These are phyloP conservation scores for Hansfordia pulvinata DNA, from an alignment of 2,329 filamentous ascomycete genomes.

Conservation along the genomic window DNA sequence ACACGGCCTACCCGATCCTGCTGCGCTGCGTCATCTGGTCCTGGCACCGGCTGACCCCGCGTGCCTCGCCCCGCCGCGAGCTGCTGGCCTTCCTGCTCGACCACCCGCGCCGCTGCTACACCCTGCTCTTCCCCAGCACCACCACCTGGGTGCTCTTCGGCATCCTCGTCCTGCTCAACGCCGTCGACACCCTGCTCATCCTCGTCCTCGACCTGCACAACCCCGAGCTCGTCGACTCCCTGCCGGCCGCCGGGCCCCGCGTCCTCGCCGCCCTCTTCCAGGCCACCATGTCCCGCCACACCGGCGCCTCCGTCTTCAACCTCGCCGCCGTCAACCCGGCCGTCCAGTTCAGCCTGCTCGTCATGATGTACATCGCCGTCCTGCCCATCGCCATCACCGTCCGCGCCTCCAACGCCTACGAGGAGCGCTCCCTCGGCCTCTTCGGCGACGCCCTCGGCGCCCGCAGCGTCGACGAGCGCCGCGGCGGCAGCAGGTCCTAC, in stretches of 20 bases:
- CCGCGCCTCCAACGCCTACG: slow-evolving; percentile 46
- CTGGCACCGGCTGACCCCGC: slow-evolving; percentile 30
- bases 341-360: slow-evolving; percentile 42
- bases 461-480: slow-evolving; percentile 11
- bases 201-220: slow-evolving; percentile 36
- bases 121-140: slow-evolving; percentile 44
- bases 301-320: slow-evolving; percentile 34
- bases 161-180: slow-evolving; percentile 36
- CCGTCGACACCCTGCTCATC: slow-evolving; percentile 41
- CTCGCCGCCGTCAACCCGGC: slow-evolving; percentile 35
- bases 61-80: slow-evolving; percentile 22
- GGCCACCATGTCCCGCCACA: slow-evolving; percentile 32
- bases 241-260: slow-evolving; percentile 27
- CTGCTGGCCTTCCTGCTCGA: slow-evolving; percentile 43
- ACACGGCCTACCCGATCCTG: slow-evolving; percentile 43
- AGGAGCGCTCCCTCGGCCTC: slow-evolving; percentile 46
- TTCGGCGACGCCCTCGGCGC: slow-evolving; percentile 25
- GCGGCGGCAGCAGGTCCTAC: slow-evolving; percentile 15
- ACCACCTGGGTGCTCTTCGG: slow-evolving; percentile 44
- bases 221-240: slow-evolving; percentile 26
- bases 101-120: slow-evolving; percentile 49
- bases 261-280: slow-evolving; percentile 46
- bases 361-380: slow-evolving; percentile 54
- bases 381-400: slow-evolving; percentile 49
- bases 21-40: slow-evolving; percentile 44